These are phyloP conservation scores for Nakazawaea pomicola DNA, from an alignment of 805 yeast genomes.

Conservation along the genomic window DNA sequence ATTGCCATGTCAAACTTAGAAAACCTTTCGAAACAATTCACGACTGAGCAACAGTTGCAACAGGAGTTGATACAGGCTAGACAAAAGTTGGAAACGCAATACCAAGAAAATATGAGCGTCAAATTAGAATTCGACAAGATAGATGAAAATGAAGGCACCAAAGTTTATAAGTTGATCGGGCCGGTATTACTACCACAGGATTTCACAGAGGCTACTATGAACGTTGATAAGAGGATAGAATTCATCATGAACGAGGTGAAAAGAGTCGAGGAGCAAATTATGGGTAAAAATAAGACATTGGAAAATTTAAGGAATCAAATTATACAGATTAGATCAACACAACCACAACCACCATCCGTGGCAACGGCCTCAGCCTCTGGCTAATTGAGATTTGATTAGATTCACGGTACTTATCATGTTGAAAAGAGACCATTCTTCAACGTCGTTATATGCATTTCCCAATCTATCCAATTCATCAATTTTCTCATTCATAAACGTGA, in stretches of 20 bases:
- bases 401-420: constrained; percentile 61
- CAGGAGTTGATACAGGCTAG: constrained; percentile 62
- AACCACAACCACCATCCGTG: constrained; percentile 37
- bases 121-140: constrained; percentile 61
- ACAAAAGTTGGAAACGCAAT: constrained; percentile 87
- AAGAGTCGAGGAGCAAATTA: constrained; percentile 69
- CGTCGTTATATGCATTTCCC: constrained; percentile 57
- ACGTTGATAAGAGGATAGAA: constrained; percentile 86
- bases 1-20: constrained; percentile 17
- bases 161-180: constrained; percentile 85
- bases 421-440: constrained; percentile 76
- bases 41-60: constrained; percentile 22
- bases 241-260: constrained; percentile 76
- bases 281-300: constrained; percentile 46
- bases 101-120: constrained; percentile 90
- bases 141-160: constrained; percentile 51
- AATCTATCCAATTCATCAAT: constrained; percentile 45
- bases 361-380: constrained; percentile 43
- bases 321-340: constrained; percentile 38
- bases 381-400: constrained; percentile 63
- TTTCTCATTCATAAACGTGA: constrained; percentile 57
- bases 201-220: constrained; percentile 69
- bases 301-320: constrained; percentile 56
- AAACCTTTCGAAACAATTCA: constrained; percentile 19
- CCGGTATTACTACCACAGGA: constrained; percentile 92